Conservation (phyloP, 1,139 yeast genomes). For the Pichia sp. region DNA sequence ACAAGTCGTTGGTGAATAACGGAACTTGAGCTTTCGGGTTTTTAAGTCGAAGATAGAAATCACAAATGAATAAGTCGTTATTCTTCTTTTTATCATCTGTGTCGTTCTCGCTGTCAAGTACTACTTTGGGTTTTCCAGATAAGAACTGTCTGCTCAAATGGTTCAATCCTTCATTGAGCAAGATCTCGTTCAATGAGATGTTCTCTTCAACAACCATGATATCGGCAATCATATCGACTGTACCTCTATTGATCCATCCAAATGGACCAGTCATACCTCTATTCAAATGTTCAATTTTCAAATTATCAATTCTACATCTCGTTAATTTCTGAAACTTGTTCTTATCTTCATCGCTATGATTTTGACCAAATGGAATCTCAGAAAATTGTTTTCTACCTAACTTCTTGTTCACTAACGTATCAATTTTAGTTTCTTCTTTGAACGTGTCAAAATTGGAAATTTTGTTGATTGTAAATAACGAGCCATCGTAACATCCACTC, state of each 20-base stretch:
- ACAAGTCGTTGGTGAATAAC: slow-evolving; percentile 75
- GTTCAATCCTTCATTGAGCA: slow-evolving; percentile 13
- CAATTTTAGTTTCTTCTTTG: slow-evolving; percentile 28
- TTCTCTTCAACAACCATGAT: slow-evolving; percentile 72
- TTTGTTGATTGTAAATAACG: slow-evolving; percentile 87
- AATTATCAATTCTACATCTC: slow-evolving; percentile 77
- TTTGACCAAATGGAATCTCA: slow-evolving; percentile 15
- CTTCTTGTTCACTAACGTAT: slow-evolving; percentile 22
- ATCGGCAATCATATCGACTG: slow-evolving; percentile 92
- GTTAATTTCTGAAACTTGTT: slow-evolving; percentile 64
- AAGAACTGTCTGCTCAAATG: slow-evolving; percentile 15
- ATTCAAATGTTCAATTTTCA: slow-evolving; percentile 85
- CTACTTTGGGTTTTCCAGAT: slow-evolving; percentile 1
- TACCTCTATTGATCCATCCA: slow-evolving; percentile 94
- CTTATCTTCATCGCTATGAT: background rate
- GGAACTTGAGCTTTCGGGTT: slow-evolving; percentile 91
- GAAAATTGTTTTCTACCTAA: slow-evolving; percentile 21
- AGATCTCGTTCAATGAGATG: slow-evolving; percentile 25
- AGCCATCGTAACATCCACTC: slow-evolving; percentile 91
- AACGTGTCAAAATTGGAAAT: slow-evolving; percentile 57
- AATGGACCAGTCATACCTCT: slow-evolving; percentile 91
- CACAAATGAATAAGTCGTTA: slow-evolving; percentile 54
- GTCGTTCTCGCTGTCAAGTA: background rate
- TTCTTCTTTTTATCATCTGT: slow-evolving; percentile 28
- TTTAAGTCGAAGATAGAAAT: slow-evolving; percentile 72